A percentile compares a stretch with the other conserved stretches of the same genome.
Evolutionary conservation across 768 basidiomycete genomes (phyloP).

Genomic region (Chlorophyllum brunneum): DNA sequence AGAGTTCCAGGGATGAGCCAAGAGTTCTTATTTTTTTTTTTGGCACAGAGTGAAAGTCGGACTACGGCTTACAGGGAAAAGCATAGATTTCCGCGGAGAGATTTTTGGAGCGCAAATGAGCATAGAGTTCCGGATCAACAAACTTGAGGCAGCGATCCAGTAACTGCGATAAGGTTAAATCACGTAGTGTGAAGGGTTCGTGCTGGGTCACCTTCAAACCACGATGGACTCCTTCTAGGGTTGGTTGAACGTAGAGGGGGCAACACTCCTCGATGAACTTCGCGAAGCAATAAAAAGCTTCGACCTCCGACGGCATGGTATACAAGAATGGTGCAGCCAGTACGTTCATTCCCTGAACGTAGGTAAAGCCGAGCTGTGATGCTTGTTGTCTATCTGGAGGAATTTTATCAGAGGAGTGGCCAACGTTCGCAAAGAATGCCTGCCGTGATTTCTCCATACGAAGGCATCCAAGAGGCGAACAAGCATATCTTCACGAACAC

Average conservation of each 20-base stretch:
- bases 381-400: slow-evolving; percentile 66
- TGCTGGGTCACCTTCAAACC: slow-evolving; percentile 73
- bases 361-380: slow-evolving; percentile 85
- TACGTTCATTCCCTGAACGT: slow-evolving; percentile 99
- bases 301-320: slow-evolving; percentile 95
- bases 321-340: slow-evolving; percentile 97
- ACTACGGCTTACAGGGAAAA: slow-evolving; percentile 92
- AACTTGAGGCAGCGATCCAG: slow-evolving; percentile 90
- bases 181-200: neutral
- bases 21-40: neutral
- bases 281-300: slow-evolving; percentile 95
- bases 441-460: slow-evolving; percentile 93
- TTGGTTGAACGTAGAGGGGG: slow-evolving; percentile 96
- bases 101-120: slow-evolving; percentile 82
- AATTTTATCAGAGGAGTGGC: neutral
- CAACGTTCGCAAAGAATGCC: slow-evolving; percentile 1
- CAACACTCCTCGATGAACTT: slow-evolving; percentile 94
- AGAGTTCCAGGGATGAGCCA: slow-evolving; percentile 1
- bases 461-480: slow-evolving; percentile 96
- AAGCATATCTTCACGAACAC: slow-evolving; percentile 95
- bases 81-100: slow-evolving; percentile 96
- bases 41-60: too few species aligned
- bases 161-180: slow-evolving; percentile 46
- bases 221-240: slow-evolving; percentile 91
- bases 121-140: slow-evolving; percentile 84